These are phyloP conservation scores for Volvox africanus DNA, from an alignment of 139 green algal genomes.

Conservation along the genomic window DNA sequence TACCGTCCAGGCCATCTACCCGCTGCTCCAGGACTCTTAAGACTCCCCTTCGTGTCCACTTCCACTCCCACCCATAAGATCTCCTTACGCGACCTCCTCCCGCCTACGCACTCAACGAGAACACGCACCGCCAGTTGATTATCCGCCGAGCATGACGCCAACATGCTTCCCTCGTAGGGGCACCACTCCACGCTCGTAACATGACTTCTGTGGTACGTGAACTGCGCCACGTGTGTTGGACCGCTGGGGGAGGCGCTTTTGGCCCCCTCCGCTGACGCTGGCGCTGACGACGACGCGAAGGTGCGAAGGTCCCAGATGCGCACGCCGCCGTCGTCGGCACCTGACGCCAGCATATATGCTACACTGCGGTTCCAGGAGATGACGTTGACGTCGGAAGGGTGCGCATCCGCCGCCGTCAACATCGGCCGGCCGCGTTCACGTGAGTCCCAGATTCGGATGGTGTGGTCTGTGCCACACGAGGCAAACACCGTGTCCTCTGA, in stretches of 20 bases:
- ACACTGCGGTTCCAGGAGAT: conserved; percentile 94
- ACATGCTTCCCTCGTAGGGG: conserved; percentile 93
- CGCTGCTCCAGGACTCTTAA: too few species aligned
- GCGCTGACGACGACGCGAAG: conserved; percentile 59
- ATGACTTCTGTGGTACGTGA: conserved; percentile 63
- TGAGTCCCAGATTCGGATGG: conserved; percentile 90
- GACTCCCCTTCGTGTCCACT: too few species aligned
- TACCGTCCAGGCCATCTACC: too few species aligned
- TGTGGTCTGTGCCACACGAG: conserved; percentile 85
- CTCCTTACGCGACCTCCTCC: too few species aligned
- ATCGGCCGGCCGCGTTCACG: conserved; percentile 69
- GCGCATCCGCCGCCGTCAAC: conserved; percentile 71
- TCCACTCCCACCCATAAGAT: too few species aligned
- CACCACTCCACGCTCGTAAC: conserved; percentile 97
- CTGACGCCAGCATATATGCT: conserved; percentile 94
- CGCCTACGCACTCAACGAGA: neutral
- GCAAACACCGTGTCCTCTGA: conserved; percentile 94
- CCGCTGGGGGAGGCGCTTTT: neutral
- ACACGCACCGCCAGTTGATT: conserved; percentile 64
- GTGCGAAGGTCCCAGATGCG: conserved; percentile 95
- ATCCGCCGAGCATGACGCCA: conserved; percentile 84
- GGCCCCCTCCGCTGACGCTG: neutral
- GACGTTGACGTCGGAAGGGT: conserved; percentile 96
- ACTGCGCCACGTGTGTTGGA: conserved; percentile 55
- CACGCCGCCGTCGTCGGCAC: conserved; percentile 90